phyloP scores from a whole-genome alignment of 371 early-diverging fungal species.

The Circinella umbellata region DNA sequence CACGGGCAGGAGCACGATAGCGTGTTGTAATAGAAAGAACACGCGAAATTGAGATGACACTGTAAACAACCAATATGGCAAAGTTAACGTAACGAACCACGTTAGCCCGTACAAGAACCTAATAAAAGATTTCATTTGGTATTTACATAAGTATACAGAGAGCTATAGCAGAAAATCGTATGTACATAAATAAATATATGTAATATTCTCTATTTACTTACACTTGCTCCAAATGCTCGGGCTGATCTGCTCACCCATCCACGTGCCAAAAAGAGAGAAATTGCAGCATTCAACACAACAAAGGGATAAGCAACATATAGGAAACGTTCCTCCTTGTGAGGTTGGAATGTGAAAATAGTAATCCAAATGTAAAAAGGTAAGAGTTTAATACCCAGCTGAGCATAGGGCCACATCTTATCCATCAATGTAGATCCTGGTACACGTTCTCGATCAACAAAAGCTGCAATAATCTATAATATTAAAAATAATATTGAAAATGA shows the following conservation, averaged over 20 bases:
- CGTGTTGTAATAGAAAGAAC: slow-evolving; percentile 61
- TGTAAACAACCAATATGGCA: slow-evolving; percentile 42
- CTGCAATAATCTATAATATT: slow-evolving; percentile 32
- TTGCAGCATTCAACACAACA: slow-evolving; percentile 79
- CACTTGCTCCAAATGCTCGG: slow-evolving; percentile 36
- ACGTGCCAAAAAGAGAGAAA: slow-evolving; percentile 65
- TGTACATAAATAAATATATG: too few species aligned
- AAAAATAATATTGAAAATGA: background rate
- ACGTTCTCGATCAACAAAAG: slow-evolving; percentile 48
- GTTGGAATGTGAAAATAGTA: slow-evolving; percentile 78
- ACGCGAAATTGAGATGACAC: slow-evolving; percentile 65
- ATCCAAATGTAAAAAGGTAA: slow-evolving; percentile 81
- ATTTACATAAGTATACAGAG: background rate
- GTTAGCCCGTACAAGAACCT: slow-evolving; percentile 32
- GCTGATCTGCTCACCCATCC: slow-evolving; percentile 42
- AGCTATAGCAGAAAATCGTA: too few species aligned
- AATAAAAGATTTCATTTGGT: background rate
- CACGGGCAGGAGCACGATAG: slow-evolving; percentile 70
- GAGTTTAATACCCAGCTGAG: slow-evolving; percentile 60
- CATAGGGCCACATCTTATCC: slow-evolving; percentile 44
- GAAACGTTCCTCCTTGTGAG: slow-evolving; percentile 97
- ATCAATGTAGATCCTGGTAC: slow-evolving; percentile 39
- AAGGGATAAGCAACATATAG: slow-evolving; percentile 92
- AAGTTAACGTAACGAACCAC: slow-evolving; percentile 42
- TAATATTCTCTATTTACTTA: slow-evolving; percentile 9